phyloP scores from a whole-genome alignment of 352 stramenopile species.

The Phytophthora tubulina region DNA sequence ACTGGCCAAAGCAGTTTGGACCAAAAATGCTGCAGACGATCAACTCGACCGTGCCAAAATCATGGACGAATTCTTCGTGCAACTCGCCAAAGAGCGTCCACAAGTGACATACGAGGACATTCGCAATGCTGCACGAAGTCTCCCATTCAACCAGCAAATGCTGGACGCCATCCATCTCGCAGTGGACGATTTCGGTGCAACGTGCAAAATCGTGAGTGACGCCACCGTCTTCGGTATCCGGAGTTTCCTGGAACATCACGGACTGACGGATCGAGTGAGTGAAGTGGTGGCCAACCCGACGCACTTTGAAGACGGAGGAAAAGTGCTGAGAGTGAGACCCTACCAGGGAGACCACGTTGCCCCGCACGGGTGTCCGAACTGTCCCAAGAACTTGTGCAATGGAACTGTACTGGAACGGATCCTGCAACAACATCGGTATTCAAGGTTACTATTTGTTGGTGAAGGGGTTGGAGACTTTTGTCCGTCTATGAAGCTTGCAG shows the following conservation, averaged over 20 bases:
- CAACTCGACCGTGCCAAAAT: conserved; percentile 34
- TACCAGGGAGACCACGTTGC: conserved; percentile 41
- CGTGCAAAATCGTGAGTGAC: conserved; percentile 62
- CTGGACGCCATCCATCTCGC: conserved; percentile 58
- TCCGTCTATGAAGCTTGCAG: conserved; percentile 46
- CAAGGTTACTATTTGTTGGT: conserved; percentile 66
- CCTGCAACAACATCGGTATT: conserved; percentile 38
- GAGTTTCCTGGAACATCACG: conserved; percentile 48
- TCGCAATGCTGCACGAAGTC: conserved; percentile 29
- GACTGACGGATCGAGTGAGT: conserved; percentile 39
- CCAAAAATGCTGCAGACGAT: conserved; percentile 8
- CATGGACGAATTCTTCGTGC: conserved; percentile 45
- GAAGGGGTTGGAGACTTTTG: conserved; percentile 66
- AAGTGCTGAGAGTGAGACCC: conserved; percentile 45
- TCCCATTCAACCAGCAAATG: conserved; percentile 50
- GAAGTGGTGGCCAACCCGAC: conserved; percentile 56
- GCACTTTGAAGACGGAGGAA: conserved; percentile 25
- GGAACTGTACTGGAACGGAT: conserved; percentile 55
- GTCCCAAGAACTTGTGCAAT: conserved; percentile 74
- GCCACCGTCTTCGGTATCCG: conserved; percentile 58
- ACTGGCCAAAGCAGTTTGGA: conserved; percentile 32
- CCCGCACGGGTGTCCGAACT: conserved; percentile 56
- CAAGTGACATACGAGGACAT: conserved; percentile 39
- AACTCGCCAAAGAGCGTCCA: conserved; percentile 38
- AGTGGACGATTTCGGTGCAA: conserved; percentile 40